A percentile compares a stretch with the other conserved stretches of the same genome.
phyloP scores from a whole-genome alignment of 169 alveolate species.

The Plasmodium ovale region DNA sequence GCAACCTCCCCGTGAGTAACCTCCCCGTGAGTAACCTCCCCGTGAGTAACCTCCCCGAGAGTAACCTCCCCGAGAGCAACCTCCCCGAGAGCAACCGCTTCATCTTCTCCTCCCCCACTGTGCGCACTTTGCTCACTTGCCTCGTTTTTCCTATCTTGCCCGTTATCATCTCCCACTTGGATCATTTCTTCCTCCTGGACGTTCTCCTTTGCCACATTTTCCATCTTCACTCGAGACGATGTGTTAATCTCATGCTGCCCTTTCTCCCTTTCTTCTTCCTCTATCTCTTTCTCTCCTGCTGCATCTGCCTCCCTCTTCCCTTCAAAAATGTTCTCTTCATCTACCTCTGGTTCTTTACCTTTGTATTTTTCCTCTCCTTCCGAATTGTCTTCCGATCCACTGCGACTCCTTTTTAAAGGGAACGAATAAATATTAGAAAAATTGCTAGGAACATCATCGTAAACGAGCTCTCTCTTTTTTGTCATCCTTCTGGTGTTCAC shows the following conservation, averaged over 20 bases:
- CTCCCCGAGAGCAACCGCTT: too few species aligned
- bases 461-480: conserved; percentile 21
- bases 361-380: too few species aligned
- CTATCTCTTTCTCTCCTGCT: too few species aligned
- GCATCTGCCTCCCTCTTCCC: too few species aligned
- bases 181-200: too few species aligned
- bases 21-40: too few species aligned
- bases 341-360: neutral
- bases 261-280: too few species aligned
- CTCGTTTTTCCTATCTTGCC: neutral
- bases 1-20: neutral
- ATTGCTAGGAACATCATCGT: conserved; percentile 35
- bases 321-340: neutral
- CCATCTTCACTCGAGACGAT: neutral
- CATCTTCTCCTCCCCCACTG: neutral
- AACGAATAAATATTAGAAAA: conserved; percentile 2
- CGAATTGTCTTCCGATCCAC: neutral
- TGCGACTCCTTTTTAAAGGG: neutral
- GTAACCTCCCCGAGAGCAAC: neutral
- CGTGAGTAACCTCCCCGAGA: neutral
- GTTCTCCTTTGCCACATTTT: too few species aligned
- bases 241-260: too few species aligned
- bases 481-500: neutral
- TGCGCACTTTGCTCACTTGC: neutral
- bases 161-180: neutral